phyloP scores from a whole-genome alignment of 1,284 basidiomycete genomes.

The Thecaphora frezii region DNA sequence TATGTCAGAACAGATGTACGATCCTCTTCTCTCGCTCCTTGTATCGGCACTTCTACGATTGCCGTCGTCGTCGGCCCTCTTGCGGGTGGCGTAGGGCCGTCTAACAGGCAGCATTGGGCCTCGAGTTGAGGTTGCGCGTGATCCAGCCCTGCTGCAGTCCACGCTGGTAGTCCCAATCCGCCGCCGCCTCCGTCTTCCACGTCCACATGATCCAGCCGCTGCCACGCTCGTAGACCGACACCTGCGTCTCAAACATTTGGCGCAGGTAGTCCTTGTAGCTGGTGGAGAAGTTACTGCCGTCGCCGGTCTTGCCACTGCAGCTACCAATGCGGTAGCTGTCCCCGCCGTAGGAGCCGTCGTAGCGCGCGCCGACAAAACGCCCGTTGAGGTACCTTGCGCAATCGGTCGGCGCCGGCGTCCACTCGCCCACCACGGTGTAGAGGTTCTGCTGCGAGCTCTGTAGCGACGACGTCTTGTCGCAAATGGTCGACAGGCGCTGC shows the following conservation, averaged over 20 bases:
- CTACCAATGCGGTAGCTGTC: conserved; percentile 66
- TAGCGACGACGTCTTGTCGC: conserved; percentile 25
- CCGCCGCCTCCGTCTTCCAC: conserved; percentile 68
- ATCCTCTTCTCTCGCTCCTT: no score
- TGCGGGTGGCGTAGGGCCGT: no score
- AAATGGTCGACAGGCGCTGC: conserved; percentile 45
- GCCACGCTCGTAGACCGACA: conserved; percentile 51
- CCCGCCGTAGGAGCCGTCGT: conserved; percentile 70
- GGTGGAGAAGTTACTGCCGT: conserved; percentile 71
- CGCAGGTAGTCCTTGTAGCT: conserved; percentile 81
- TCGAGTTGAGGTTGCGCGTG: conserved; percentile 31
- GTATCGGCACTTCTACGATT: no score
- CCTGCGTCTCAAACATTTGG: conserved; percentile 81
- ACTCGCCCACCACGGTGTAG: conserved; percentile 57
- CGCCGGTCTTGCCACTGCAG: conserved; percentile 74
- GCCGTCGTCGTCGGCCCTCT: no score
- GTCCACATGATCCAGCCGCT: conserved; percentile 83
- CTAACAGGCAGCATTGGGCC: conserved; percentile 27
- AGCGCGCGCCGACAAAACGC: conserved; percentile 70
- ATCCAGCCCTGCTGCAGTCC: conserved; percentile 55
- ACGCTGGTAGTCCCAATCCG: conserved; percentile 57
- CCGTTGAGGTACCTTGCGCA: conserved; percentile 79
- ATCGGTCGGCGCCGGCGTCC: conserved; percentile 70
- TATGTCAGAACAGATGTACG: no score
- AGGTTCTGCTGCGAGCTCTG: conserved; percentile 39